Base-by-base conservation (phyloP, 768 basidiomycete species). In the Panaeolus cyanescens region DNA sequence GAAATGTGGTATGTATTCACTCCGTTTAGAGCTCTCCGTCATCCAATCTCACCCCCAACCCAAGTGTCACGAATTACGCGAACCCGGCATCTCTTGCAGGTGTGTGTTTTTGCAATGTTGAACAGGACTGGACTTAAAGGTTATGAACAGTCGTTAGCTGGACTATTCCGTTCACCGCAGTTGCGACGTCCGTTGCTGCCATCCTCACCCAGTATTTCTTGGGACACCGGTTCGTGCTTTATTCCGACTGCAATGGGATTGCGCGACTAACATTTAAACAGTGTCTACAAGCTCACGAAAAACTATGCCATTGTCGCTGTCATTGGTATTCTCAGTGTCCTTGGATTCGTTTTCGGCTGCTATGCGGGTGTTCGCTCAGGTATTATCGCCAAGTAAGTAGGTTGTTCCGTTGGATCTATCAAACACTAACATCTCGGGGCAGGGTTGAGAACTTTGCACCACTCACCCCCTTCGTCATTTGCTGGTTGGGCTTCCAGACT, bases 161-260 rank as follows among this genome's bases (percentile, higher is more conserved):
- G 83, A 79, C 79, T 3, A 80, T 83, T 45, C 78, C 80, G 2
- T 82, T 85, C 59, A 85, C 83, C 0, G 80, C 83, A 4, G 69
- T 78, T 20, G 80, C 77, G 5, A 83, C 78, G 5, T 71, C 81
- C 1, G 66, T 82, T 5, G 77, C 81, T 17, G 83, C 83, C 0
- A 67, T 84, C 32, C 72, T 83, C n/a, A 83, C 83, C 0, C 84
- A 86, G 62, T 57, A 71, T 33, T 85, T 82, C 70, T 72, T 85
- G 28, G 78, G 73, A 1, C 73, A 79, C 64, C 79, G 83, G 82
- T 78, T 56, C 25, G 76, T 60, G n/a, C 19, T 59, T 50, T 57
- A 20, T 7, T 32, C 9, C 31, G 54, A 13, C n/a, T 50, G 9
- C 17, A 1, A 2, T 33, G 30, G 45, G 8, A 31, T 32, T 3